Conservation (phyloP, 768 basidiomycete genomes). For the Termitomyces sp. region DNA sequence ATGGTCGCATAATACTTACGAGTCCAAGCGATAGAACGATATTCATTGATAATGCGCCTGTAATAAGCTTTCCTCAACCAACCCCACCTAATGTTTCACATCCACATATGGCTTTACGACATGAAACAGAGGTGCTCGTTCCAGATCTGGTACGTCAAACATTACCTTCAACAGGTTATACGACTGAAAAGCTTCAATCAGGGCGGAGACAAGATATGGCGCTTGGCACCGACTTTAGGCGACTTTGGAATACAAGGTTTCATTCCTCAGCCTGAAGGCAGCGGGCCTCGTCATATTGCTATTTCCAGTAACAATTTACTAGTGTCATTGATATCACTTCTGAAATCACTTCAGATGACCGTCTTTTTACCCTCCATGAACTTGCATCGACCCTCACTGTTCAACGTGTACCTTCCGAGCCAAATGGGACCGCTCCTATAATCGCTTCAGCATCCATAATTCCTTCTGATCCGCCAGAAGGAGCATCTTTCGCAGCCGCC, state of each 20-base stretch:
- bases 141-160: conserved; percentile 48
- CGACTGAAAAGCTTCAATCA: conserved; percentile 17
- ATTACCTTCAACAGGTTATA: not conserved
- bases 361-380: conserved; percentile 54
- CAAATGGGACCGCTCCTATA: conserved; percentile 47
- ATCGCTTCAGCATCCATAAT: conserved; percentile 49
- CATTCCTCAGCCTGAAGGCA: conserved; percentile 36
- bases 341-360: conserved; percentile 32
- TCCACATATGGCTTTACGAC: conserved; percentile 60
- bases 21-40: conserved; percentile 27
- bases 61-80: conserved; percentile 51
- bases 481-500: conserved; percentile 47
- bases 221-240: conserved; percentile 43
- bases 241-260: conserved; percentile 53
- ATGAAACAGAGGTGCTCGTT: conserved; percentile 51
- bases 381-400: conserved; percentile 54
- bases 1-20: conserved; percentile 51
- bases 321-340: not conserved
- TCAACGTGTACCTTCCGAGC: conserved; percentile 51
- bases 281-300: conserved; percentile 60
- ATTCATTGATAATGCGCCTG: conserved; percentile 33
- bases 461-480: conserved; percentile 38
- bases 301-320: conserved; percentile 28
- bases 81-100: conserved; percentile 42
- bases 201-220: conserved; percentile 67